A percentile compares a stretch with the other conserved stretches of the same genome.
These are phyloP conservation scores for Saksenaea vasiformis DNA, from an alignment of 371 early-diverging fungal genomes.

Conservation along the genomic window DNA sequence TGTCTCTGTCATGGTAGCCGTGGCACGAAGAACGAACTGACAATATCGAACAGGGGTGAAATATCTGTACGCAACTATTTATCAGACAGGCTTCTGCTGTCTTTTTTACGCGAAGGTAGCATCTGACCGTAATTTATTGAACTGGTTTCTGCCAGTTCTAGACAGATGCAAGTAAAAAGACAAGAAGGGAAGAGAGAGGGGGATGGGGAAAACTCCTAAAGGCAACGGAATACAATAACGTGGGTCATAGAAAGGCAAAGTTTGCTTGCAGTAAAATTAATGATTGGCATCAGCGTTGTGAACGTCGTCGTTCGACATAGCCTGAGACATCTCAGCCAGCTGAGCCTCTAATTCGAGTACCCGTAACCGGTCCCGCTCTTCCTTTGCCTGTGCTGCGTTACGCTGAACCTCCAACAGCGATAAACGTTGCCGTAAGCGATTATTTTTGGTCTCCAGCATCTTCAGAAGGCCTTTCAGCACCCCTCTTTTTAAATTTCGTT, in stretches of 20 bases:
- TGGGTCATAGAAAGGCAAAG: neutral
- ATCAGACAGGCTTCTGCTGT: no score
- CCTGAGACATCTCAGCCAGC: conserved; percentile 56
- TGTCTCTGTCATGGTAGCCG: no score
- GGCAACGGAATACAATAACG: neutral
- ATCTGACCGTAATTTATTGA: no score
- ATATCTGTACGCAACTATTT: no score
- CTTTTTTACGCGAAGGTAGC: no score
- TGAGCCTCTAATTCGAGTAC: conserved; percentile 67
- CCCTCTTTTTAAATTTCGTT: neutral
- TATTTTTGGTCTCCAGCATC: neutral
- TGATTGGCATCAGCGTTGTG: neutral
- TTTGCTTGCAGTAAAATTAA: neutral
- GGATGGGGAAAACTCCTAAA: neutral
- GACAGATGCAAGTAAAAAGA: no score
- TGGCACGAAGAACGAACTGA: no score
- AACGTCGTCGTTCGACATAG: conserved; percentile 1
- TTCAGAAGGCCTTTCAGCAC: neutral
- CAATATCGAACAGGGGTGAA: no score
- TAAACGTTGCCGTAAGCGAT: neutral
- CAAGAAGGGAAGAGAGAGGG: no score
- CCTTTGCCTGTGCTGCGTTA: conserved; percentile 50
- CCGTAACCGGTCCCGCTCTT: conserved; percentile 58
- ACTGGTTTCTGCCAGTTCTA: no score
- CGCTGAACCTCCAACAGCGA: conserved; percentile 64